Base-by-base conservation (phyloP, 768 basidiomycete genomes). In the Pholiota microspora region DNA sequence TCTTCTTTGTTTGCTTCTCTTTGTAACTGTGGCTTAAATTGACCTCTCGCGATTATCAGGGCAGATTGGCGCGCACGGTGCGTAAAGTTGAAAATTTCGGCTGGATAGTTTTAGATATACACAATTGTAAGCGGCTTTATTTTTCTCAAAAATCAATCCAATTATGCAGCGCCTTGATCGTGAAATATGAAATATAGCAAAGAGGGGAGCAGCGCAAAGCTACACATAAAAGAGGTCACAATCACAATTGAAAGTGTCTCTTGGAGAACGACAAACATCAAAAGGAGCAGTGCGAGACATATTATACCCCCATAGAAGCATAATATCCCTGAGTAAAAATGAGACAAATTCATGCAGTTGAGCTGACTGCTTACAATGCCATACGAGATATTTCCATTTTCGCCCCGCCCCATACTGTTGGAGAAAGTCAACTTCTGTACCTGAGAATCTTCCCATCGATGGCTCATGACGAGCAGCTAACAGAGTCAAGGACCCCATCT, bases 301-400 rank as follows among this genome's bases (percentile, higher is more conserved):
- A 42, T 21, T 3, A 52, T 47, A 13, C 55, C 51, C 18, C 42
- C 50, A 31, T 56, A 52, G 25, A 52, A 52, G 18, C 45, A 52
- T 8, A 52, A 7, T n/a, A 56, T 13, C 55, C 55, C 55, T 56
- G 18, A 21, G 32, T 40, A 15, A 40, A 31, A 31, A 31, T 6
- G 29, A 31, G 29, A 31, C 29, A 31, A n/a, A n/a, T n/a, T n/a
- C n/a, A n/a, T n/a, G n/a, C n/a, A n/a, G n/a, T n/a, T n/a, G n/a
- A n/a, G n/a, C n/a, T n/a, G n/a, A n/a, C n/a, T 9, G 35, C 40
- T 45, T 28, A 56, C 55, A 56, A 45, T 56, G 49, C 49, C 36
- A 44, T 23, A 56, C 27, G 29, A 56, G 36, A 35, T 44, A 34
- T 9, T 38, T 45, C 55, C 55, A 56, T n/a, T 25, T 56, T 23